Base-by-base conservation (phyloP, 345 rosid genomes). In the Populus deltoides region DNA sequence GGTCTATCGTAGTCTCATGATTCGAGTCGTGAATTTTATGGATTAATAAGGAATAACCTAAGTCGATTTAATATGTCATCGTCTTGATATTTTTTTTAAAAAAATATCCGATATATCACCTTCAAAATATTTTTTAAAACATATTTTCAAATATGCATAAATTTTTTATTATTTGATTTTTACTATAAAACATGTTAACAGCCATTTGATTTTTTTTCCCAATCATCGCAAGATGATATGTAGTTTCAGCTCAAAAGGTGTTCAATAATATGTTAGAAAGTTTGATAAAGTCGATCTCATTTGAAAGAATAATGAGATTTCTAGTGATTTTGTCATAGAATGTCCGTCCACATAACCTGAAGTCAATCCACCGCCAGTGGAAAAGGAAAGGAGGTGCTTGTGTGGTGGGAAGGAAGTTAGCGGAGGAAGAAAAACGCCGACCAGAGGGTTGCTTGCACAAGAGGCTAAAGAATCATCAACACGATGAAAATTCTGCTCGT, bases 381-480 rank as follows among this genome's bases (percentile, higher is more conserved):
- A 24, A 59, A 61, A 73, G 22, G 68, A 73, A 4, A 61, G 55
- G 35, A 6, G 53, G 25, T 13, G 13, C n/a, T 15, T 66, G 35
- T 7, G 71, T n/a, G 81, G 76, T 63, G 63, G 63, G 53, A n/a
- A 31, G 29, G 36, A 62, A 29, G 22, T 80, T n/a, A 63, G 73
- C 69, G 35, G 78, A 24, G 15, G 72, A 4, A 41, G 72, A 68
- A 70, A 36, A 55, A 3, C 63, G 77, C 85, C 85, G 81, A 71
- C 79, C 72, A 66, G 33, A 66, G 33, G 27, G 22, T 78, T 78
- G 45, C 84, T 69, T 82, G 78, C 31, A 41, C 66, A 13, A 27
- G 68, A 66, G 77, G 81, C 74, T 75, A 78, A 45, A 61, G 81
- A 63, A 78, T 78, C 77, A 74, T 74, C 49, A 31, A 71, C 66